Percentiles rank a stretch among this genome's conserved stretches.
These are phyloP conservation scores for Mortierella sp. DNA, from an alignment of 371 early-diverging fungal species.

Conservation along the genomic window DNA sequence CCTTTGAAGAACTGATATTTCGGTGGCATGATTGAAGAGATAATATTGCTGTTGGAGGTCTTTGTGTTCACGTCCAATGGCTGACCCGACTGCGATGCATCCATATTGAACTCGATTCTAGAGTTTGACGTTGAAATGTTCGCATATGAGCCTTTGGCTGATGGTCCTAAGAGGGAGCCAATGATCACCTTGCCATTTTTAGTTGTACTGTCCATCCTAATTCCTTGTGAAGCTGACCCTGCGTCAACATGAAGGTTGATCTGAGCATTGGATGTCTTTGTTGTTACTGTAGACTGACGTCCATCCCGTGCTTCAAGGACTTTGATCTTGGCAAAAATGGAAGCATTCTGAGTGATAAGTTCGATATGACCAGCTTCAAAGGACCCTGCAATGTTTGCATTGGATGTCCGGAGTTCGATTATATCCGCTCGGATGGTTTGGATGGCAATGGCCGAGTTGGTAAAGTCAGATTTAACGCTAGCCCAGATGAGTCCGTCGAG, in stretches of 20 bases:
- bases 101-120: conserved; percentile 44
- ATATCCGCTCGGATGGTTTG: conserved; percentile 33
- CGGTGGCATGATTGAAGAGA: conserved; percentile 44
- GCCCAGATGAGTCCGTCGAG: conserved; percentile 25
- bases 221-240: conserved; percentile 14
- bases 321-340: conserved; percentile 33
- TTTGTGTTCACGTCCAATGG: conserved; percentile 33
- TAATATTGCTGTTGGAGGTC: conserved; percentile 34
- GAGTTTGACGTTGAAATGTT: conserved; percentile 20
- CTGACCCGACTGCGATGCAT: conserved; percentile 43
- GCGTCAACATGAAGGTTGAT: conserved; percentile 46
- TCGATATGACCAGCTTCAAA: conserved; percentile 33
- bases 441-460: conserved; percentile 29
- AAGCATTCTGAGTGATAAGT: conserved; percentile 25
- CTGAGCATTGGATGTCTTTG: conserved; percentile 25
- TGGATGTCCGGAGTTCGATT: conserved; percentile 35
- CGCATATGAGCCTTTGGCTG: conserved; percentile 15
- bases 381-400: conserved; percentile 23
- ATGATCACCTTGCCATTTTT: conserved; percentile 39
- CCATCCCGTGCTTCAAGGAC: conserved; percentile 18
- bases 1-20: conserved; percentile 26
- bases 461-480: conserved; percentile 16
- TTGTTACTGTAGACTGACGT: conserved; percentile 20
- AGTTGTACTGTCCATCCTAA: conserved; percentile 30
- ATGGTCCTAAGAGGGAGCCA: conserved; percentile 31